Evolutionary conservation across 352 stramenopile species (phyloP), one percentile per base, ranked within the genome.

Genomic region (Elongisporangium anandrum): DNA sequence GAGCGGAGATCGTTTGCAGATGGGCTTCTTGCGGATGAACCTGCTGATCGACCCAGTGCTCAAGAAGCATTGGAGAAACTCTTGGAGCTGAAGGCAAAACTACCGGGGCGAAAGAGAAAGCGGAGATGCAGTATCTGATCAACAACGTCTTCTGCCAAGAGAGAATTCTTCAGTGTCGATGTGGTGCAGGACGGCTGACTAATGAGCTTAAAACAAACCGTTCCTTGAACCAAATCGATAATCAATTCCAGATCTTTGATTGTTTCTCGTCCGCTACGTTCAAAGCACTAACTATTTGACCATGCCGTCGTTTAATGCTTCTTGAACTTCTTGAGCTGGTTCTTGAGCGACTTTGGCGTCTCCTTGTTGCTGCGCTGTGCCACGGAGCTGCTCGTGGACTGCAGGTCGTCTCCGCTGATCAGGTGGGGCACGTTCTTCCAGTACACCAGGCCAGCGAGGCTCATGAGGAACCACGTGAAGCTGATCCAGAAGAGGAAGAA

Each of bases 341-440:
- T 90, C 71, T 87, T 90, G 39, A 87, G 66, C 54, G 64, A 65
- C 65, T 90, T 90, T 24, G 79, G 77, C 10, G 77, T 88, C 65
- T 85, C 70, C 23, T 78, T 79, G 61, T 87, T 90, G 65, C 72
- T 64, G 26, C 73, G 69, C 39, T 71, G 41, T 20, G 56, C 58
- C 6, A 41, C 41, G 2, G 56, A 16, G 47, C 22, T 58, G 38
- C 39, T 22, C 29, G 20, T 45, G 49, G 63, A 62, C 20, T 73
- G 45, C 23, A 64, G 17, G 38, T 72, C 59, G 26, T 60, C 26
- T 38, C 60, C 48, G 17, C 22, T 23, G 29, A 13, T 64, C 38
- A 66, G 59, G 19, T 87, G 79, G 15, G 69, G 66, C 24, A 85
- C 69, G 55, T 87, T 86, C 74, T 83, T 79, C 81, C 79, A 91